Base-by-base conservation (phyloP, 768 basidiomycete genomes). In the Leucocoprinus leucothites region DNA sequence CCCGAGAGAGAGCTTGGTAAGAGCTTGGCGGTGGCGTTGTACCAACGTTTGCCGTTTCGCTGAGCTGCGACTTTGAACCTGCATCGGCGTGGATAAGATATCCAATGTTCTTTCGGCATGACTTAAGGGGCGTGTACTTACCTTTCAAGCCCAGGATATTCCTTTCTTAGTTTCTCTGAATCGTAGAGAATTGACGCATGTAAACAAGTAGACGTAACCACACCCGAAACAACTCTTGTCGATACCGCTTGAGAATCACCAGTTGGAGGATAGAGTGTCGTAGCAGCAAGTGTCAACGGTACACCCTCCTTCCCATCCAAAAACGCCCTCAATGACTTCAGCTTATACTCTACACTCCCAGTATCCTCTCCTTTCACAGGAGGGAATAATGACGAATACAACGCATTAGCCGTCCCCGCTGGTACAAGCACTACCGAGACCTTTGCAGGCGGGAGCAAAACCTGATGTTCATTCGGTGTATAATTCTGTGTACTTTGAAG, bases 381-480 rank as follows among this genome's bases (percentile, higher is more conserved):
- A 0, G 85, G 85, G 68, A 89, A 95, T 25, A 94, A 70, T 6
- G 90, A 85, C 5, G 82, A 77, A 69, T 88, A 94, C 31, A 97
- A 76, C 0, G 96, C 96, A 67, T 98, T 98, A 41, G 94, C 94
- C n/a, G 94, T 96, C 22, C 94, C 94, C 48, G 81, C 81, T 3
- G 94, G 92, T 42, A 90, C 68, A 45, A 80, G 78, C 16, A 73
- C 82, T 57, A 86, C 72, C 31, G 63, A 64, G 53, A 86, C 60
- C 46, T 63, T 64, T 34, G 60, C 61, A 22, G 61, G 51, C 13
- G 31, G 31, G 9, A 7, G n/a, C 9, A 42, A 5, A 43, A 18
- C 44, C 35, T 36, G 52, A 56, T 62, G 60, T 13, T 34, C 31
- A 5, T 34, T 34, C 13, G 31, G 6, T 6, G 31, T 13, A 5